Base-by-base conservation (phyloP, 2,329 filamentous ascomycete species). In the Cryphonectria japonica region DNA sequence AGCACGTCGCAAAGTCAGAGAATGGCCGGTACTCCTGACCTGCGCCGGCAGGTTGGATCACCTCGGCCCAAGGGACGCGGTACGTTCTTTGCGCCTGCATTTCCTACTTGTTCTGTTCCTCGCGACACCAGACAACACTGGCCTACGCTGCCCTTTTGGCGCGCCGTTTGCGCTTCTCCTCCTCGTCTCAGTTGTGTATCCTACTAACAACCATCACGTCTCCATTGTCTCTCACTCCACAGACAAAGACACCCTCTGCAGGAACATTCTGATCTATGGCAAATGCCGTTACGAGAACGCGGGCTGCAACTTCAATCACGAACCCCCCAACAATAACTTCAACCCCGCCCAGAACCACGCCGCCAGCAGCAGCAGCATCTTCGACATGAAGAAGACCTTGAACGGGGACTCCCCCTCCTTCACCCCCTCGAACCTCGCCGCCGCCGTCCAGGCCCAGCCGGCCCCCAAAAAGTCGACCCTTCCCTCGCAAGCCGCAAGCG, bases 321-420 rank as follows among this genome's bases (percentile, higher is more conserved):
- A 96, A 75, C 88, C 90, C 71, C 68, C 26, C 2, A 66, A 52
- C 68, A 63, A 63, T 39, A 71, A 60, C 59, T 54, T 62, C 43
- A 50, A 13, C 22, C 59, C 32, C 7, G 7, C 32, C 13, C 59
- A 61, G 16, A 63, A 52, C 65, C 19, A 68, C 57, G 32, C 46
- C 26, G 46, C 14, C 57, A 37, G 57, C 57, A 46, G 19, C 43
- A 46, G 9, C 50, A 9, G 50, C 50, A 26, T 39, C 37, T 72
- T 68, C 54, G 72, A 73, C 37, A 70, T 63, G 61, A 68, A 52
- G 81, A 96, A 94, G 81, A 43, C 92, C 39, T 86, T 99, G 75
- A 99, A 97, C 80, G 96, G 97, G 78, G 96, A 98, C 78, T 98
- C 96, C 11, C 95, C 96, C 16, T 93, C 95, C 64, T 99, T 99